phyloP scores from a whole-genome alignment of 495 filamentous ascomycete species.

The Trichoderma reesei region DNA sequence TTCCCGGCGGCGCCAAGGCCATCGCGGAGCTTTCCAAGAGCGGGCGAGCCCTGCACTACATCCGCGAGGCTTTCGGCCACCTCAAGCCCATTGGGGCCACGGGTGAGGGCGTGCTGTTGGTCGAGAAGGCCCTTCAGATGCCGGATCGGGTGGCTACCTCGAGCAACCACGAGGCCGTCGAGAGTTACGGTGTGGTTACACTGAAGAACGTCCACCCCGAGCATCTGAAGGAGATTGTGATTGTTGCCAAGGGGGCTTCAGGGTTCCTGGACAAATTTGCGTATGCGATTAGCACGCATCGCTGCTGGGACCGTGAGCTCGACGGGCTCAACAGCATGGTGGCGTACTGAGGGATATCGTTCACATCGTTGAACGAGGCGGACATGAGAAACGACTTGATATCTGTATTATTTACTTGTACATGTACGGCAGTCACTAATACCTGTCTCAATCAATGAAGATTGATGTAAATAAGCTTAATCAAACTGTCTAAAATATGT shows the following conservation, averaged over 20 bases:
- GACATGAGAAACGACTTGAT: too few species aligned
- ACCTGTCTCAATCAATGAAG: too few species aligned
- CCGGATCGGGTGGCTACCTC: conserved; percentile 40
- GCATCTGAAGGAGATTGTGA: conserved; percentile 43
- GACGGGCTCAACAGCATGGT: conserved; percentile 48
- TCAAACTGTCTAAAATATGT: too few species aligned
- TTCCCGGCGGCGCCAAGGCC: conserved; percentile 64
- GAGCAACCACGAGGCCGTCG: conserved; percentile 39
- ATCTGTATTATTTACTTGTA: too few species aligned
- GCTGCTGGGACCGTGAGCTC: conserved; percentile 62
- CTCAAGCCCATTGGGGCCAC: conserved; percentile 69
- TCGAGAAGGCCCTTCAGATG: conserved; percentile 47
- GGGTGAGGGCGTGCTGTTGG: conserved; percentile 58
- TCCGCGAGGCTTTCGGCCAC: conserved; percentile 75
- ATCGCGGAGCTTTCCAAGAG: conserved; percentile 50
- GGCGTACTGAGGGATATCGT: conserved; percentile 23
- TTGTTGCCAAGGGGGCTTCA: conserved; percentile 34
- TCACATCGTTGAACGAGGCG: background rate
- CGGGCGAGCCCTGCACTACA: conserved; percentile 73
- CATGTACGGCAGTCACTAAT: too few species aligned
- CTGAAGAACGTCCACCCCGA: conserved; percentile 42
- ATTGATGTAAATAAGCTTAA: too few species aligned
- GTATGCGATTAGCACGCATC: conserved; percentile 56
- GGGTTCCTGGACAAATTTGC: conserved; percentile 36
- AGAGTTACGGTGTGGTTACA: conserved; percentile 63